These are phyloP conservation scores for Fusarium begoniae DNA, from an alignment of 2,329 filamentous ascomycete genomes.

Conservation along the genomic window DNA sequence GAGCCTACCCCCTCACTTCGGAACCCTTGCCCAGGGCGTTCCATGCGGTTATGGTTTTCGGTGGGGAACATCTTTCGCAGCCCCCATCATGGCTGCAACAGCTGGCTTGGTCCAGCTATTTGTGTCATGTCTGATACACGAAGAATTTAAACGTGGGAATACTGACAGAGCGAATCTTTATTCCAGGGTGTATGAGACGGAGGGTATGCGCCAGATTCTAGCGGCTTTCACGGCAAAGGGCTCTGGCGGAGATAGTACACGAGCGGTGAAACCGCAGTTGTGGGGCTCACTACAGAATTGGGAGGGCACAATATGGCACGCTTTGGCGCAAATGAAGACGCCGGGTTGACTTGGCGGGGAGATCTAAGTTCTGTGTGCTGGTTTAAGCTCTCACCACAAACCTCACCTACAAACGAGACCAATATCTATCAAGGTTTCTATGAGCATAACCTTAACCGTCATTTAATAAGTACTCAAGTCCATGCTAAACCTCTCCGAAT, in stretches of 20 bases:
- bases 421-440: fast-evolving
- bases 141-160: fast-evolving
- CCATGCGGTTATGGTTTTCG: not conserved
- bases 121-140: fast-evolving
- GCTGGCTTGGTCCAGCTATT: not conserved
- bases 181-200: not conserved
- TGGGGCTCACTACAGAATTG: fast-evolving
- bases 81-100: not conserved
- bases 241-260: fast-evolving
- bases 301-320: not conserved
- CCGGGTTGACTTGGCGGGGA: fast-evolving
- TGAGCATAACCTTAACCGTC: fast-evolving
- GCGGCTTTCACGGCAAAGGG: fast-evolving
- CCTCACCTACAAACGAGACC: fast-evolving
- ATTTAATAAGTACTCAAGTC: fast-evolving
- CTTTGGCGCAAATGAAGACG: not conserved
- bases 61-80: not conserved
- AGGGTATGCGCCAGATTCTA: not conserved
- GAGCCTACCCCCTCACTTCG: not conserved
- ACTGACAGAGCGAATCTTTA: fast-evolving
- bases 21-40: not conserved
- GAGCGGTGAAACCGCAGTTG: not conserved
- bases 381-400: not conserved
- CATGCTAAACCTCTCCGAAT: fast-evolving
- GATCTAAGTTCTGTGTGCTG: not conserved